A percentile compares a stretch with the other conserved stretches of the same genome.
phyloP scores from a whole-genome alignment of 768 basidiomycete genomes.

The Tulasnella sp. region DNA sequence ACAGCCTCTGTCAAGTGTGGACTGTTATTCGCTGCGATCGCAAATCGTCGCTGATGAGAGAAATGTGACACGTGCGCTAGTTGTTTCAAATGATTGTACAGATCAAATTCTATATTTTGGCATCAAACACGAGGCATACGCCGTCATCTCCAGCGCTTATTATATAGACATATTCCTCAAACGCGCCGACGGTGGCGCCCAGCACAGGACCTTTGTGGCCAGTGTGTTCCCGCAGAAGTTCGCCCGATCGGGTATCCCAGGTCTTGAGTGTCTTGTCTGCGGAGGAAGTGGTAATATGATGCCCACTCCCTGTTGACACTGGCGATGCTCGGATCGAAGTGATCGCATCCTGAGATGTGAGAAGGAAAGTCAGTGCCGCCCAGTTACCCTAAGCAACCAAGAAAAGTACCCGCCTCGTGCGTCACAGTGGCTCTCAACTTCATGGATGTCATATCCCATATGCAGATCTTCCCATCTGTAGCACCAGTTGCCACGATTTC shows the following conservation, averaged over 20 bases:
- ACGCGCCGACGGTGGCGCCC: conserved; percentile 51
- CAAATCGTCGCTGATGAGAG: no score
- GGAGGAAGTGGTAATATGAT: conserved; percentile 76
- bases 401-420: conserved; percentile 54
- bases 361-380: neutral
- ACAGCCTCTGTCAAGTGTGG: no score
- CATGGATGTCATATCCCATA: conserved; percentile 91
- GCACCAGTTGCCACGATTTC: conserved; percentile 70
- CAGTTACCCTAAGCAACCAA: neutral
- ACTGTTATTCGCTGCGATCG: no score
- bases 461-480: conserved; percentile 87
- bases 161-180: conserved; percentile 47
- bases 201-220: conserved; percentile 77
- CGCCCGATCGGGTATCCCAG: conserved; percentile 86
- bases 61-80: no score
- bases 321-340: conserved; percentile 71
- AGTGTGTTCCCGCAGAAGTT: conserved; percentile 63
- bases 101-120: neutral
- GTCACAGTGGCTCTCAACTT: conserved; percentile 68
- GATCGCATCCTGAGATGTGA: conserved; percentile 61
- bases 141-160: conserved; percentile 91
- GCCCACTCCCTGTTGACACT: conserved; percentile 43
- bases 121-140: conserved; percentile 65
- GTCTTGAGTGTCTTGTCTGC: conserved; percentile 80
- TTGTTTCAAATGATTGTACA: no score